Conservation (phyloP, 306 rosid genomes). For the Corylus avellana region DNA sequence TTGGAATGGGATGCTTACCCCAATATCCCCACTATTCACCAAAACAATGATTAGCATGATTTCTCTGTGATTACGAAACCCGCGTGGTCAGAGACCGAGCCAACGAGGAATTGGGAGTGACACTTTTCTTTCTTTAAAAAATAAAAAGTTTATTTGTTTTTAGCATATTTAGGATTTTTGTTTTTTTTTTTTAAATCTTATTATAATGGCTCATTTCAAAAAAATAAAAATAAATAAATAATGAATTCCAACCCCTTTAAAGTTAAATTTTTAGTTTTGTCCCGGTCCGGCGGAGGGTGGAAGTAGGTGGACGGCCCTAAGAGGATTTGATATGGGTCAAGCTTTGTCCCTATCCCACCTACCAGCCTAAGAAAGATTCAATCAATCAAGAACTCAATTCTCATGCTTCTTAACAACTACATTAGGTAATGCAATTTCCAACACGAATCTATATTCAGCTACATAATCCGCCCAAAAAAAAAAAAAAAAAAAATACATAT, state of each 20-base stretch:
- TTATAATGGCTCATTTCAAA: too few relatives aligned
- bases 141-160: too few relatives aligned
- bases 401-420: not conserved
- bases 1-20: slow-evolving; percentile 21
- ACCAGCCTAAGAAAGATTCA: slow-evolving; percentile 17
- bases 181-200: too few relatives aligned
- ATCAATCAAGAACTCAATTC: not conserved
- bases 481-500: not conserved
- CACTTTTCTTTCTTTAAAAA: too few relatives aligned
- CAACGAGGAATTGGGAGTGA: too few relatives aligned
- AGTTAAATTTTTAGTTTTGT: too few relatives aligned
- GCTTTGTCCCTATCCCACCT: slow-evolving; percentile 26
- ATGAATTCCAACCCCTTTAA: too few relatives aligned
- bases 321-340: slow-evolving; percentile 9
- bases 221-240: too few relatives aligned
- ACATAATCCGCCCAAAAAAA: too few relatives aligned
- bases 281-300: not conserved
- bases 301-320: slow-evolving; percentile 32
- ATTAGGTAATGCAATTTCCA: not conserved
- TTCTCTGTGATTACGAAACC: slow-evolving; percentile 18
- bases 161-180: too few relatives aligned
- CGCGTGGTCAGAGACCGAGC: not conserved
- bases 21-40: slow-evolving; percentile 7
- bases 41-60: slow-evolving; percentile 11
- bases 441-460: too few relatives aligned